A percentile compares a stretch with the other conserved stretches of the same genome.
phyloP scores from a whole-genome alignment of 306 rosid species.

The Fragaria vesca region DNA sequence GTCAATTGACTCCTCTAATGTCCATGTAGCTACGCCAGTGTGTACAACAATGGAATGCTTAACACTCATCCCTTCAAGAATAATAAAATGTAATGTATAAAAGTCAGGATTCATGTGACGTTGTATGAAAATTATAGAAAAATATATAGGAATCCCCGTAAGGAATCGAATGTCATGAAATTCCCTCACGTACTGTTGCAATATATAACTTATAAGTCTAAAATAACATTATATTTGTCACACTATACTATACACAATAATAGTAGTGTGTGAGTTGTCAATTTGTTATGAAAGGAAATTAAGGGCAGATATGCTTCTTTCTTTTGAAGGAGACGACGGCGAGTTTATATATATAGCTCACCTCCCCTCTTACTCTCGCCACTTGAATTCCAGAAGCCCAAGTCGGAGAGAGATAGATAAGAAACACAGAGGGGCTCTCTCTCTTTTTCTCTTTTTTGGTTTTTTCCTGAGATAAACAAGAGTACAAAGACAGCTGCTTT shows the following conservation, averaged over 20 bases:
- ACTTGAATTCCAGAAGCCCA: background rate
- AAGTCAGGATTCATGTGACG: too few relatives aligned
- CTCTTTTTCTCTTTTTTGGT: background rate
- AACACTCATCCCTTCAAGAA: background rate
- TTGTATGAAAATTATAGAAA: too few relatives aligned
- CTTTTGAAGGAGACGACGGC: background rate
- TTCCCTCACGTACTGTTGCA: background rate
- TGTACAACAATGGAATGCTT: background rate
- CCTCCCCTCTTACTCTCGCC: background rate
- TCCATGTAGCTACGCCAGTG: too few relatives aligned
- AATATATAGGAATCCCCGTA: background rate
- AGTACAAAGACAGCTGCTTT: background rate
- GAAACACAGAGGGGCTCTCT: background rate
- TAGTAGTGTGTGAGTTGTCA: background rate
- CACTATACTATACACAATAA: background rate
- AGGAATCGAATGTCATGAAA: background rate
- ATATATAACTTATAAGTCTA: background rate
- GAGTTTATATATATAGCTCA: background rate
- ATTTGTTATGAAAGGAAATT: background rate
- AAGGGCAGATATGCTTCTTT: background rate
- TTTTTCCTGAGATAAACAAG: background rate
- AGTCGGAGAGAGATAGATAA: background rate
- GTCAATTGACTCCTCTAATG: too few relatives aligned
- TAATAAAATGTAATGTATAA: too few relatives aligned
- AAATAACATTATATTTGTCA: background rate